Percentiles rank a stretch among this genome's conserved stretches.
These are phyloP conservation scores for Penicillium sp. DNA, from an alignment of 2,329 filamentous ascomycete species.

Conservation along the genomic window DNA sequence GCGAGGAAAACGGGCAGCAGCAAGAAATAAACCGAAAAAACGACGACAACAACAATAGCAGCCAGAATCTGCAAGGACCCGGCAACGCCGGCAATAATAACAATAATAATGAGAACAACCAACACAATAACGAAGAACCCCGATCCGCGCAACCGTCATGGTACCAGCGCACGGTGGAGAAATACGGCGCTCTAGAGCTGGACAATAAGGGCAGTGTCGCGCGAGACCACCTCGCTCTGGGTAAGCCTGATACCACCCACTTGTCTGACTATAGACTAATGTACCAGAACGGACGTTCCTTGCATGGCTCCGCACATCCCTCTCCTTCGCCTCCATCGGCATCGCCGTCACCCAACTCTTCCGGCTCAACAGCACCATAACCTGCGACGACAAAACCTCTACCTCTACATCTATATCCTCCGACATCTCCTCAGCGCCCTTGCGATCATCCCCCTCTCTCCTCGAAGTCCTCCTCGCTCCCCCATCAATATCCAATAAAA, in stretches of 20 bases:
- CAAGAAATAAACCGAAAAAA: not conserved
- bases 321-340: conserved; percentile 63
- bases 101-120: conserved; percentile 1
- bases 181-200: conserved; percentile 59
- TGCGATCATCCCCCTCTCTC: not conserved
- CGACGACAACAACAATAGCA: not conserved
- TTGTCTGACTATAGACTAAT: not conserved
- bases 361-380: conserved; percentile 54
- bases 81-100: not conserved
- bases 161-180: conserved; percentile 51
- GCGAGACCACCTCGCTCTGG: conserved; percentile 61
- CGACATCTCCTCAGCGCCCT: not conserved
- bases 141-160: conserved; percentile 26
- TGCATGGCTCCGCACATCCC: conserved; percentile 63
- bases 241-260: conserved; percentile 34
- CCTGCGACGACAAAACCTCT: conserved; percentile 1
- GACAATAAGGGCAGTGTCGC: conserved; percentile 66
- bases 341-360: conserved; percentile 65
- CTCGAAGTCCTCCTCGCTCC: conserved; percentile 12
- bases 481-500: not conserved
- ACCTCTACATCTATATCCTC: not conserved
- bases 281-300: conserved; percentile 61
- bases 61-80: not conserved
- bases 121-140: conserved; percentile 1
- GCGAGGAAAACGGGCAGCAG: conserved; percentile 9